Conservation (phyloP, 177 flowering plant genomes). For the Vitis hybrid region DNA sequence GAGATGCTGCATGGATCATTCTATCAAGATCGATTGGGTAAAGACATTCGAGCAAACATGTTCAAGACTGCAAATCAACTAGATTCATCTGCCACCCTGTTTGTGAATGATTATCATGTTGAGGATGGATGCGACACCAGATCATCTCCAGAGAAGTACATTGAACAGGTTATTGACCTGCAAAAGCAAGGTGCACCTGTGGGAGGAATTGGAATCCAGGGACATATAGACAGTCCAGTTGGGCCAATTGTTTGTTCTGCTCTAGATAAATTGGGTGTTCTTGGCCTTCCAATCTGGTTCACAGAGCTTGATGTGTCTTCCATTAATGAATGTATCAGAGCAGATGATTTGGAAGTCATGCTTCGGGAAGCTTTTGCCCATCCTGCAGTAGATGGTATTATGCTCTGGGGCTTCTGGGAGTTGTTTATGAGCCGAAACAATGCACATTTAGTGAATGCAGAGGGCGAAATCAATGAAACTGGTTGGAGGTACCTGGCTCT, state of each 20-base stretch:
- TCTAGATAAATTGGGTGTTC: conserved; percentile 71
- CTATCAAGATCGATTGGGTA: conserved; percentile 73
- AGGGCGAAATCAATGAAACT: conserved; percentile 82
- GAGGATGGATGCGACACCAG: conserved; percentile 82
- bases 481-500: conserved; percentile 64
- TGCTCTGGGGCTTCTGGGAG: conserved; percentile 67
- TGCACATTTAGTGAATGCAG: conserved; percentile 78
- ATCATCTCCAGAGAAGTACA: conserved; percentile 83
- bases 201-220: conserved; percentile 92
- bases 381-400: conserved; percentile 88
- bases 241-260: conserved; percentile 76
- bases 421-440: conserved; percentile 57
- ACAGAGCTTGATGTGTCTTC: conserved; percentile 93
- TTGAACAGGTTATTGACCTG: conserved; percentile 65
- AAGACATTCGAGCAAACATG: conserved; percentile 70
- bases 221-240: conserved; percentile 87
- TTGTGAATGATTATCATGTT: conserved; percentile 89
- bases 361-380: conserved; percentile 86
- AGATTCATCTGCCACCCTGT: conserved; percentile 77
- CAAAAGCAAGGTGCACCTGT: conserved; percentile 90
- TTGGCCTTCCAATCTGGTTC: conserved; percentile 97
- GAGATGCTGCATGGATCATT: conserved; percentile 96
- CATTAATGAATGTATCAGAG: conserved; percentile 39
- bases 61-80: conserved; percentile 78
- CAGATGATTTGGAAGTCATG: conserved; percentile 69